phyloP scores from a whole-genome alignment of 495 filamentous ascomycete genomes.

The Neurospora sp. region DNA sequence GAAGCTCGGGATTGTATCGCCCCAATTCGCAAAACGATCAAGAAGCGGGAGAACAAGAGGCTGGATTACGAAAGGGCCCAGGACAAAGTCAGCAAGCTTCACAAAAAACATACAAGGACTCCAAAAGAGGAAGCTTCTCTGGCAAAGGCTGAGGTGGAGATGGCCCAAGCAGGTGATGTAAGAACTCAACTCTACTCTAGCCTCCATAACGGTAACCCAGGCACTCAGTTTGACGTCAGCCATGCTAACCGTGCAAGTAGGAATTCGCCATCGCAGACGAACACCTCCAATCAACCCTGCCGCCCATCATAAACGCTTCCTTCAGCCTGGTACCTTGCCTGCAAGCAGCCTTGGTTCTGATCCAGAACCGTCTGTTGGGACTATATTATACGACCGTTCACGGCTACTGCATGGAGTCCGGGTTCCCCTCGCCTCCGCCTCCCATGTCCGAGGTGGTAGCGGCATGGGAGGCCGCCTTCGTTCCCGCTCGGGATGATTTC shows the following conservation, averaged over 20 bases:
- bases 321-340: constrained; percentile 76
- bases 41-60: constrained; percentile 83
- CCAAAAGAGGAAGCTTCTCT: constrained; percentile 70
- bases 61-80: constrained; percentile 80
- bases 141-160: constrained; percentile 69
- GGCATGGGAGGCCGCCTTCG: constrained; percentile 57
- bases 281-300: constrained; percentile 63
- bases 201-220: not conserved
- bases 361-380: constrained; percentile 75
- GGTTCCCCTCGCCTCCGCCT: constrained; percentile 65
- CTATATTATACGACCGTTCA: constrained; percentile 78
- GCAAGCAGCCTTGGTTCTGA: constrained; percentile 60
- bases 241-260: constrained; percentile 30
- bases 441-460: constrained; percentile 62
- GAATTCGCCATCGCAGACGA: constrained; percentile 78
- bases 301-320: constrained; percentile 60
- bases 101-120: constrained; percentile 60
- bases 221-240: not conserved
- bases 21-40: constrained; percentile 82
- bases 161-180: constrained; percentile 58
- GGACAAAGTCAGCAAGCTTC: constrained; percentile 57
- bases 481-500: constrained; percentile 54
- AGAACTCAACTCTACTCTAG: constrained; percentile 2
- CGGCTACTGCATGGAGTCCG: constrained; percentile 61
- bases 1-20: constrained; percentile 61